phyloP scores from a whole-genome alignment of 176 grass and related monocot species.

The Panicum miliaceum region DNA sequence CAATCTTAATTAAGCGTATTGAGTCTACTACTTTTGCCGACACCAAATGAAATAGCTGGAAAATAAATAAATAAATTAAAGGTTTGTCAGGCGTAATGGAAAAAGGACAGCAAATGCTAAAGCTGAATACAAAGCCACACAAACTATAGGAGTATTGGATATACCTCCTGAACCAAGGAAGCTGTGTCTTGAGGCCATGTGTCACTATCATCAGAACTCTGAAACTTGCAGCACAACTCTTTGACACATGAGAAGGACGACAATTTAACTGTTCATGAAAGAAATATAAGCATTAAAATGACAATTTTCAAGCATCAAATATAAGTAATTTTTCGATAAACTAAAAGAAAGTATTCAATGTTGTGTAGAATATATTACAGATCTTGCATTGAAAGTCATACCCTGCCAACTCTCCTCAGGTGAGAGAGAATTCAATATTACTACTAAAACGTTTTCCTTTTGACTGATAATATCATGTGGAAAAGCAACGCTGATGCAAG shows the following conservation, averaged over 20 bases:
- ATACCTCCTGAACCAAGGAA: constrained; percentile 76
- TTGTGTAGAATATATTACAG: constrained; percentile 41
- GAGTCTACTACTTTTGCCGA: constrained; percentile 73
- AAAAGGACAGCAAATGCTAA: constrained; percentile 22
- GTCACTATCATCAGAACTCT: constrained; percentile 38
- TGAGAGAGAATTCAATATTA: constrained; percentile 77
- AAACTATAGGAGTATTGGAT: constrained; percentile 45
- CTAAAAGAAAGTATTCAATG: neutral
- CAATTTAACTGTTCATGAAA: constrained; percentile 75
- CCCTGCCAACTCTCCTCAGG: constrained; percentile 80
- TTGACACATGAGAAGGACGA: constrained; percentile 83
- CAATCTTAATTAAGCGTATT: constrained; percentile 76
- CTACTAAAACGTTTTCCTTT: constrained; percentile 68
- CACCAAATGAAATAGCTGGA: constrained; percentile 81
- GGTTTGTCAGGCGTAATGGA: constrained; percentile 42
- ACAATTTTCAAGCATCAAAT: constrained; percentile 34
- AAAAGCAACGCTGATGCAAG: constrained; percentile 73
- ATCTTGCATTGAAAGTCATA: constrained; percentile 45
- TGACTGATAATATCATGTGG: constrained; percentile 65
- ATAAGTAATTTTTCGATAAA: neutral
- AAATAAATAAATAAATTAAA: constrained; percentile 34
- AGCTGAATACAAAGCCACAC: constrained; percentile 28
- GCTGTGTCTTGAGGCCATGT: constrained; percentile 51
- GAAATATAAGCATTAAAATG: constrained; percentile 31
- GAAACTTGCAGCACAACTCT: constrained; percentile 78